These are phyloP conservation scores for Scheffersomyces cryptocercus DNA, from an alignment of 1,139 yeast genomes.

Conservation along the genomic window DNA sequence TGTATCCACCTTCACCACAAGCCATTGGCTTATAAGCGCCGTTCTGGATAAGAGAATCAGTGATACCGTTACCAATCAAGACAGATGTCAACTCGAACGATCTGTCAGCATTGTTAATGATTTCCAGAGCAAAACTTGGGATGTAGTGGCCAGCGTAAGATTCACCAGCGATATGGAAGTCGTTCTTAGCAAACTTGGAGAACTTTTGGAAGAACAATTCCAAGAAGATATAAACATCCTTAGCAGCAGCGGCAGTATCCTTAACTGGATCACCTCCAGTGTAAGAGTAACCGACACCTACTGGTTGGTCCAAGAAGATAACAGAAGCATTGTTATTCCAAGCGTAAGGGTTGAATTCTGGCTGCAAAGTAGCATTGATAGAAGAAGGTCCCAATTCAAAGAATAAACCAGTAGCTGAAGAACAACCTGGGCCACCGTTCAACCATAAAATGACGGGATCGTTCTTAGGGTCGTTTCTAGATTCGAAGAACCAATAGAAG, in stretches of 20 bases:
- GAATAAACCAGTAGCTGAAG: slow-evolving; percentile 65
- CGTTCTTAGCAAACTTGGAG: slow-evolving; percentile 56
- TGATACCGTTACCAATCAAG: slow-evolving; percentile 81
- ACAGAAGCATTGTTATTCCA: slow-evolving; percentile 74
- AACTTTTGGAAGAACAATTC: slow-evolving; percentile 76
- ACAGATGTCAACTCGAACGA: slow-evolving; percentile 69
- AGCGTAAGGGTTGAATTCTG: slow-evolving; percentile 59
- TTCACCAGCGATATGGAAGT: slow-evolving; percentile 85
- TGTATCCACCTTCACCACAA: slow-evolving; percentile 80
- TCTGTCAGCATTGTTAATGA: slow-evolving; percentile 63
- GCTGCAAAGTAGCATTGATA: slow-evolving; percentile 49
- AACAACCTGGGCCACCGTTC: slow-evolving; percentile 79
- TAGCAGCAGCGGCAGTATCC: slow-evolving; percentile 70
- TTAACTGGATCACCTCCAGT: slow-evolving; percentile 56
- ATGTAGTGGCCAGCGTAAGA: slow-evolving; percentile 88
- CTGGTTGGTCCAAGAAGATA: slow-evolving; percentile 72
- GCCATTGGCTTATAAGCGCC: slow-evolving; percentile 79
- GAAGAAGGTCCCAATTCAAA: slow-evolving; percentile 70
- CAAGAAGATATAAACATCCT: slow-evolving; percentile 76
- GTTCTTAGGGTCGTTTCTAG: slow-evolving; percentile 50
- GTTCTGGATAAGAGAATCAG: slow-evolving; percentile 72
- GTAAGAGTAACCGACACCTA: slow-evolving; percentile 77
- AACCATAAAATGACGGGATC: slow-evolving; percentile 72
- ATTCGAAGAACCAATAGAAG: slow-evolving; percentile 77
- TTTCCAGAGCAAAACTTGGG: slow-evolving; percentile 77